A percentile compares a stretch with the other conserved stretches of the same genome.
Conservation (phyloP, 768 basidiomycete species). For the Steccherinum ochraceum region DNA sequence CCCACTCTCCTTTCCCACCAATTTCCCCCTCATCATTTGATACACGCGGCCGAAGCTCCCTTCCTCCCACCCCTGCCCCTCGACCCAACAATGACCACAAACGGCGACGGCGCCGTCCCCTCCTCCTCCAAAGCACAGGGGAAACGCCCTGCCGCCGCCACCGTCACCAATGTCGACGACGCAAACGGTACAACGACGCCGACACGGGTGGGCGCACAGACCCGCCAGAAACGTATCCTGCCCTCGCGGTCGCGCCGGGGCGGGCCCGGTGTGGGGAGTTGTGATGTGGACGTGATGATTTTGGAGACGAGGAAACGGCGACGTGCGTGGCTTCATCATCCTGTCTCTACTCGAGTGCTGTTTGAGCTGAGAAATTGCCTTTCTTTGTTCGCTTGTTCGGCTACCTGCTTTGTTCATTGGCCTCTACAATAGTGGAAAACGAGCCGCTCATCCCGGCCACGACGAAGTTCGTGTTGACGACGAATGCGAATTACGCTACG, state of each 20-base stretch:
- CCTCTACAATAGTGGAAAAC: constrained; percentile 47
- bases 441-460: constrained; percentile 63
- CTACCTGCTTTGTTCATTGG: not conserved
- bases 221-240: constrained; percentile 70
- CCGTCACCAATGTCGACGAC: not conserved
- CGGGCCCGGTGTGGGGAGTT: constrained; percentile 73
- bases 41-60: not conserved
- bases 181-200: not conserved
- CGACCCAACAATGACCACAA: not conserved
- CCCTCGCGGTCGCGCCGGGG: constrained; percentile 78
- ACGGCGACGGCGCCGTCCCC: not conserved
- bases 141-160: not conserved
- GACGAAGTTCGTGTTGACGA: constrained; percentile 68
- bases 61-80: no score
- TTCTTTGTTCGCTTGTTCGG: no score
- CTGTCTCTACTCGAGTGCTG: not conserved
- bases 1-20: no score
- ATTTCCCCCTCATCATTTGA: not conserved
- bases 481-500: constrained; percentile 30
- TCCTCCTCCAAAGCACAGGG: not conserved
- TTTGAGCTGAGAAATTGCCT: no score
- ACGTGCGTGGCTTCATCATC: constrained; percentile 58
- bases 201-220: constrained; percentile 10
- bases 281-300: constrained; percentile 79
- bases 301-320: constrained; percentile 73